phyloP scores from a whole-genome alignment of 805 yeast genomes.

The Candida mattraensis region DNA sequence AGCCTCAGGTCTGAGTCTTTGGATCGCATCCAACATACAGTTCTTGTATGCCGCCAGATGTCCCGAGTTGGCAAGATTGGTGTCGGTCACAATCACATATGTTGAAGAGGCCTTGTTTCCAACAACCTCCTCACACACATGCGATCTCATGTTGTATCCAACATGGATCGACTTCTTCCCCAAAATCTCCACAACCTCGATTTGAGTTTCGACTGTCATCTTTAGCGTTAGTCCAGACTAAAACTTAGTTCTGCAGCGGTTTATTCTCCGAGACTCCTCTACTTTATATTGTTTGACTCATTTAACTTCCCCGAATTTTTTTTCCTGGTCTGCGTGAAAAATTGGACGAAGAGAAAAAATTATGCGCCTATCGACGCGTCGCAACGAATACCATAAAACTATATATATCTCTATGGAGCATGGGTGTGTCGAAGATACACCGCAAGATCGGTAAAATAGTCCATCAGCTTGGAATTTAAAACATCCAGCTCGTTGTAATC shows the following conservation, averaged over 20 bases:
- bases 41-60: constrained; percentile 50
- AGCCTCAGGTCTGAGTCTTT: constrained; percentile 45
- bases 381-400: background rate
- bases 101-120: constrained; percentile 74
- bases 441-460: constrained; percentile 15
- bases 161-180: constrained; percentile 86
- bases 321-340: constrained; percentile 9
- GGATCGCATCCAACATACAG: constrained; percentile 42
- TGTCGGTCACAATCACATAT: constrained; percentile 86
- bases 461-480: constrained; percentile 10
- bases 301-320: constrained; percentile 2
- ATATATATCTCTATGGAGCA: constrained; percentile 1
- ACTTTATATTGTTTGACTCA: constrained; percentile 7
- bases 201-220: constrained; percentile 22
- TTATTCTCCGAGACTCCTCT: background rate
- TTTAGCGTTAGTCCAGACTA: background rate
- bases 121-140: constrained; percentile 69
- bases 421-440: constrained; percentile 1
- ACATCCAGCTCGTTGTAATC: constrained; percentile 9
- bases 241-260: too few relatives aligned
- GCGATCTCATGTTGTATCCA: constrained; percentile 77
- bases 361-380: constrained; percentile 7
- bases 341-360: constrained; percentile 1
- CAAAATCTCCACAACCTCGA: constrained; percentile 67
- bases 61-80: constrained; percentile 68